Base-by-base conservation (phyloP, 2,329 filamentous ascomycete genomes). In the Sclerotinia trifoliorum region DNA sequence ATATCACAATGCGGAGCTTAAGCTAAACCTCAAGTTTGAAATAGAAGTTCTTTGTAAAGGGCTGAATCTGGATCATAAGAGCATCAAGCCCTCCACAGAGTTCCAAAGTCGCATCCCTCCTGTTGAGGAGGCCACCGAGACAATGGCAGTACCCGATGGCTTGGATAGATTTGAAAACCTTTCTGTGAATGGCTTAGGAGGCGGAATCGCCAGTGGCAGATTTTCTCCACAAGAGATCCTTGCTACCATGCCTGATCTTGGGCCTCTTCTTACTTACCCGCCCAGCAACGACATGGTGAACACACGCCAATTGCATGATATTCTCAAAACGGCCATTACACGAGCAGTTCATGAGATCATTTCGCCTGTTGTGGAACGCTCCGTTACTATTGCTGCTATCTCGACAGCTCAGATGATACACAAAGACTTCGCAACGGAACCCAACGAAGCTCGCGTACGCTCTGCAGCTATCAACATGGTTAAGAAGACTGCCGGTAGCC, bases 1-100 rank as follows among this genome's bases (percentile, higher is more conserved):
- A 5, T 99, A 99, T 76, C 90, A 97, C 76, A 91, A 91, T 75
- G 93, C 92, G 19, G 94, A 97, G 74, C 83, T 99, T 67, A 98
- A 98, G 78, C 86, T 99, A 49, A 98, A 98, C 74, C 88, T 97
- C 64, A 99, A 98, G 75, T 99, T 99, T 74, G 95, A 99, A 79
- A 98, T 99, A 68, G 95, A 99, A 79, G 94, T 99, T 35, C 85
- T 99, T 32, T 99, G 94, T 83, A 96, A 96, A 77, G 94, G 94
- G 17, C 83, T 99, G 21, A 90, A 90, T 66, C 83, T 98, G n/a
- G 93, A 98, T 71, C 91, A 97, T 79, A 97, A 96, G 80, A 90
- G 86, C 69, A 93, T 98, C 71, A 91, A 96, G 74, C 92, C 94
- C 0, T 92, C 94, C 0, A 89, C 90, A 29, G 90, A 94, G 76